phyloP scores from a whole-genome alignment of 2,329 filamentous ascomycete genomes.

The Mollisiaceae sp. region DNA sequence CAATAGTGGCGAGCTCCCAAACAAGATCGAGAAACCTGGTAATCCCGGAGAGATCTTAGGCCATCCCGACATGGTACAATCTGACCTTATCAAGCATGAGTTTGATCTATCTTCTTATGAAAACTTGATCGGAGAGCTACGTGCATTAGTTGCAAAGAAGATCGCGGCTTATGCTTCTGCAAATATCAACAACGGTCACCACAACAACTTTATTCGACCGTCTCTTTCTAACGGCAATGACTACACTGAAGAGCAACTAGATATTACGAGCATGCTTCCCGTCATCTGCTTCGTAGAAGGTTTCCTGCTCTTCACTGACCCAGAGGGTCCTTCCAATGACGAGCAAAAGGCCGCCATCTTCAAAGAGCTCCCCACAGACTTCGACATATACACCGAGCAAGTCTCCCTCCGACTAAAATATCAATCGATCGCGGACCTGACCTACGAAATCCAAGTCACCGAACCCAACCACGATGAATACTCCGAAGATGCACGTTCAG shows the following conservation, averaged over 20 bases:
- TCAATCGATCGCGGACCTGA: background rate
- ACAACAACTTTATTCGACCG: background rate
- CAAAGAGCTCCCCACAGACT: background rate
- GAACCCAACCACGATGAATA: background rate
- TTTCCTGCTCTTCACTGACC: conserved; percentile 24
- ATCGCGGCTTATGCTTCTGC: background rate
- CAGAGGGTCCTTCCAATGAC: background rate
- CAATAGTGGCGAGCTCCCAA: background rate
- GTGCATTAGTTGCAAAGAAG: background rate
- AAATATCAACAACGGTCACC: background rate
- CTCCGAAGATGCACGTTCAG: background rate
- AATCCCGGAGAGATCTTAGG: background rate
- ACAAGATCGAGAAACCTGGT: background rate
- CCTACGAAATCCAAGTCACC: background rate
- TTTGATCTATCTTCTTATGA: background rate
- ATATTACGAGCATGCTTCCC: background rate
- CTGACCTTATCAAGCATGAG: background rate
- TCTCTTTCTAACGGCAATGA: background rate
- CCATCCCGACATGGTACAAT: background rate
- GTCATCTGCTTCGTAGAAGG: conserved; percentile 32
- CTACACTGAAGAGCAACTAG: background rate
- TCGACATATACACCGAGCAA: conserved; percentile 7
- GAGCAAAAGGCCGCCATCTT: background rate
- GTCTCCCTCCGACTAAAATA: background rate
- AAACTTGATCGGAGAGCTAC: background rate